Percentiles rank a stretch among this genome's conserved stretches.
phyloP scores from a whole-genome alignment of 2,329 filamentous ascomycete species.

The Pseudogymnoascus sp. region DNA sequence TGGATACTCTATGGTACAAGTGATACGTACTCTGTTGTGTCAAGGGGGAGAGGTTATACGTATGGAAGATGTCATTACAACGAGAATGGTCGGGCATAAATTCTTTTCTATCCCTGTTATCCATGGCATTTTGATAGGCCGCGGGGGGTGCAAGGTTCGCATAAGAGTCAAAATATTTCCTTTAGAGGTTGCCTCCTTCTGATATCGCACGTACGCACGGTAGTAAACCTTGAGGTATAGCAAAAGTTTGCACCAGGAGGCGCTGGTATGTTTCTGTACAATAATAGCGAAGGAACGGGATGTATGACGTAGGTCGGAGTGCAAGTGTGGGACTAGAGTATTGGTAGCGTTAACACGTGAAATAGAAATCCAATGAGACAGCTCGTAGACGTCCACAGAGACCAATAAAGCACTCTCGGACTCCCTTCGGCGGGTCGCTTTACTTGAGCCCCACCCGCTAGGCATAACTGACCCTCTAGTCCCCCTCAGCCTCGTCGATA shows the following conservation, averaged over 20 bases:
- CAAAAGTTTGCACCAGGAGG: neutral
- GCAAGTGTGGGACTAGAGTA: neutral
- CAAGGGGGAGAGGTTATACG: neutral
- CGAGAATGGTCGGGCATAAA: conserved; percentile 7
- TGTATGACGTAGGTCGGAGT: neutral
- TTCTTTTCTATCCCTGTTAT: neutral
- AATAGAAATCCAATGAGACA: neutral
- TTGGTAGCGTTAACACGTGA: neutral
- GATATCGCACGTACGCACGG: neutral
- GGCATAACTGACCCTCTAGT: neutral
- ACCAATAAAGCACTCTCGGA: neutral
- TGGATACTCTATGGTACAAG: neutral
- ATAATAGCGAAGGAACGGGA: neutral
- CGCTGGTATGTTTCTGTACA: neutral
- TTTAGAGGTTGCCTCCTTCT: conserved; percentile 1
- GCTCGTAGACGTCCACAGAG: no score
- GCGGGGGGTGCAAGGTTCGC: neutral
- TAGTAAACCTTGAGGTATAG: conserved; percentile 2
- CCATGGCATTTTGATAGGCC: neutral
- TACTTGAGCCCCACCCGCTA: neutral
- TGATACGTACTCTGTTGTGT: neutral
- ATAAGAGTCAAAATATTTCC: neutral
- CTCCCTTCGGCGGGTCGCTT: neutral
- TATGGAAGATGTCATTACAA: neutral
- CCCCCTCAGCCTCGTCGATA: neutral